Evolutionary conservation across 495 filamentous ascomycete species (phyloP), one percentile per base, ranked within the genome.

Genomic region (Penicillium roqueforti): DNA sequence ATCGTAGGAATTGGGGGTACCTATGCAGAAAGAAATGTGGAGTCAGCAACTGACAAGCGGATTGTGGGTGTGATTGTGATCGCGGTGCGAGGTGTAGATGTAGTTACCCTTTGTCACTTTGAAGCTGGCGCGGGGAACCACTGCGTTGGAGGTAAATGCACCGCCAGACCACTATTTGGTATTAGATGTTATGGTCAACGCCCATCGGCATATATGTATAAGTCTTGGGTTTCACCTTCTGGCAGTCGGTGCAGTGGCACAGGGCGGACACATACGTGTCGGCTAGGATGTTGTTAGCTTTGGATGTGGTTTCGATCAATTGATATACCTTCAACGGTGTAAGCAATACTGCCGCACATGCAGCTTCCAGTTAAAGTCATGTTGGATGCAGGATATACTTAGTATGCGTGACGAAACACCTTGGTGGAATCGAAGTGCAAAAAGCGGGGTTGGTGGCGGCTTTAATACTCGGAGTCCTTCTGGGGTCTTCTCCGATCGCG

Each of bases 171-270:
- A 79, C 68, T 76, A 41, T n/a, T 46, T 26, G 2, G 0, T n/a
- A 10, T 51, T 39, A 50, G 10, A 20, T 11, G 6, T 25, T 23
- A 5, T 55, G 42, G 37, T 47, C 49, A 25, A 41, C n/a, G 10
- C 13, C 8, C 23, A 39, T 26, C 18, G 6, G 13, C 22, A 16
- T 18, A 8, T 4, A 28, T 0, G 14, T 29, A 18, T n/a, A 18
- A 13, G 22, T 0, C n/a, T 6, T n/a, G 22, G 3, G 9, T 10
- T 37, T 56, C 10, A 68, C 68, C 68, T 75, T 79, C 53, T 78
- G 75, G 59, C 75, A 79, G 47, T 77, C 76, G 10, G 53, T 61
- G 66, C 76, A 79, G 57, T 79, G 74, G 64, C 76, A 79, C 29
- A 79, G 63, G 18, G 74, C 76, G 4, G 64, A 59, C 6, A 63